Base-by-base conservation (phyloP, 805 yeast species). In the Candida khao-thaluensis region DNA sequence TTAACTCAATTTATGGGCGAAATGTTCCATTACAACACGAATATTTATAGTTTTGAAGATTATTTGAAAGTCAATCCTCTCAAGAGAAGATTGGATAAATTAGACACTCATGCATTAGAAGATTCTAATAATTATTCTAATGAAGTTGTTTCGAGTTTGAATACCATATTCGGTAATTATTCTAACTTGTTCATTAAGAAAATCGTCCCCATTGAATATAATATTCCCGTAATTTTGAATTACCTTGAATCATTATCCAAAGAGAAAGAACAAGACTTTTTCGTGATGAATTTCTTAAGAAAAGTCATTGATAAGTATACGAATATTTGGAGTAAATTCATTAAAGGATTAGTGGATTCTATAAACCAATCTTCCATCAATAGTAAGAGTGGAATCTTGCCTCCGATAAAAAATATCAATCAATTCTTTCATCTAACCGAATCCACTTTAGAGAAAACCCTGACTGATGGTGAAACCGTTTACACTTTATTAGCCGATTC, bases 241-340 rank as follows among this genome's bases (percentile, higher is more conserved):
- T 57, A 58, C 20, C 40, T 69, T 37, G 64, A 59, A 25, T 42
- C 45, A 51, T 57, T 45, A 41, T 49, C 35, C 35, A 58, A 26
- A 40, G 74, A 48, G 54, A 66, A 82, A 1, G 76, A 77, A 54
- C 89, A 82, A 52, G 95, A 85, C 46, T 86, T 73, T 49, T 54
- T 69, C 26, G 61, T 74, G 15, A 64, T 75, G 42, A 68, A 72
- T 27, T 65, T 72, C 37, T 64, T 82, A 44, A 68, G 66, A 22
- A 77, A 76, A 43, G 47, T 80, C 4, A 60, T 66, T n/a, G 78
- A 77, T 20, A 76, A 74, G 53, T 64, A 79, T 30, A 62, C 61
- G 28, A 60, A 59, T 24, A 64, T 67, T 12, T 87, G 95, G 95
- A 61, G 62, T 14, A 76, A 74, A 44, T 77, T 76, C 45, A 59